Conservation (phyloP, 208 protist genomes). For the Porcisia hertigi region DNA sequence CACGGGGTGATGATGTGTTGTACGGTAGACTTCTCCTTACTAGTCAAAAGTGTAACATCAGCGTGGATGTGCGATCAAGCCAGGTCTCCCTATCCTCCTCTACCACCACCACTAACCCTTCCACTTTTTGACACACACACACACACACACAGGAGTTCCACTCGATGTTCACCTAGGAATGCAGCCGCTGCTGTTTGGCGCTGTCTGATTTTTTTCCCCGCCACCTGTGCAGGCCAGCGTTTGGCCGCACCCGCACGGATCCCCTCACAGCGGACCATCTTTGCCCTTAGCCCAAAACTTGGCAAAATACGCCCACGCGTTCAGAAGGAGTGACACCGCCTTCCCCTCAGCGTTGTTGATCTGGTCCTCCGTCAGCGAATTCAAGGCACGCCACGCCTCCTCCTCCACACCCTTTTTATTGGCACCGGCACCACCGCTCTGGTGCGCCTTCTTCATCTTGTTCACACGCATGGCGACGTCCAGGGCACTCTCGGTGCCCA, state of each 20-base stretch:
- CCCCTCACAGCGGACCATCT: constrained; percentile 56
- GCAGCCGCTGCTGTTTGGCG: too few relatives aligned
- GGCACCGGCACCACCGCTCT: constrained; percentile 50
- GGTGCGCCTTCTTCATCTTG: constrained; percentile 81
- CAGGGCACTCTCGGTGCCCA: constrained; percentile 52
- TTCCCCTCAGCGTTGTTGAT: constrained; percentile 91
- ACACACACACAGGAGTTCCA: neutral
- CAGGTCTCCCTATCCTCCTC: neutral
- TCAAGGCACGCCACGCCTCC: constrained; percentile 77
- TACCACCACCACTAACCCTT: neutral
- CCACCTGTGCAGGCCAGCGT: too few relatives aligned
- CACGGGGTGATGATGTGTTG: too few relatives aligned
- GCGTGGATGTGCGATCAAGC: neutral
- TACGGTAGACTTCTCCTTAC: too few relatives aligned
- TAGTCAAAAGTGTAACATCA: too few relatives aligned
- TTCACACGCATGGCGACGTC: constrained; percentile 91
- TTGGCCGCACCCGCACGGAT: too few relatives aligned
- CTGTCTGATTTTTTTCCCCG: too few relatives aligned
- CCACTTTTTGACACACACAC: neutral
- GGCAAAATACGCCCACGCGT: constrained; percentile 92
- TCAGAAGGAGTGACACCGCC: constrained; percentile 84
- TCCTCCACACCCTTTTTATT: constrained; percentile 75
- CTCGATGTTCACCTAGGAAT: too few relatives aligned
- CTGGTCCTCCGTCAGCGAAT: constrained; percentile 78
- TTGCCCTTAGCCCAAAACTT: constrained; percentile 91